Conservation (phyloP, 2,329 filamentous ascomycete genomes). For the Fusarium armeniacum region DNA sequence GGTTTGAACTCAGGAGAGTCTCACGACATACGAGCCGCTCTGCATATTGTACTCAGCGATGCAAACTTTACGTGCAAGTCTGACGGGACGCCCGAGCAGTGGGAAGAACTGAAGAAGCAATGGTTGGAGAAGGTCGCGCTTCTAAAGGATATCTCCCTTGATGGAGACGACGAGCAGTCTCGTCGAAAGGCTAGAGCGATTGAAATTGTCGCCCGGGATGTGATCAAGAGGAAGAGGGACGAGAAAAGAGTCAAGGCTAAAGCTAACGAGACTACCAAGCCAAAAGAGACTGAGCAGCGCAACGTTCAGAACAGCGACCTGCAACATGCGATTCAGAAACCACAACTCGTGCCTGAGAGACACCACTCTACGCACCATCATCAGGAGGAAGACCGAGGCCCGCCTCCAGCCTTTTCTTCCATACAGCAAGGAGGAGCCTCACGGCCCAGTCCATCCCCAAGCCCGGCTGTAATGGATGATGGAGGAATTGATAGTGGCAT, state of each 20-base stretch:
- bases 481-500: slow-evolving; percentile 43
- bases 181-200: slow-evolving; percentile 72
- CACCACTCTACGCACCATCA: slow-evolving; percentile 1
- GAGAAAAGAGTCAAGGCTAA: slow-evolving; percentile 60
- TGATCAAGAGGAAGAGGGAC: slow-evolving; percentile 81
- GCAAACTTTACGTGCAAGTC: slow-evolving; percentile 79
- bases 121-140: slow-evolving; percentile 74
- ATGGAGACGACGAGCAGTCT: slow-evolving; percentile 66
- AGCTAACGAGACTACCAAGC: slow-evolving; percentile 64
- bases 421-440: slow-evolving; percentile 1
- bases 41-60: slow-evolving; percentile 74
- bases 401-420: slow-evolving; percentile 6
- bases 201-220: slow-evolving; percentile 79
- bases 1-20: slow-evolving; percentile 61
- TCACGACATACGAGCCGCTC: slow-evolving; percentile 73
- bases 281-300: slow-evolving; percentile 4
- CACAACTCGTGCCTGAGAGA: background rate
- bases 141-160: slow-evolving; percentile 67
- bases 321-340: background rate
- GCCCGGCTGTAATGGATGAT: slow-evolving; percentile 32
- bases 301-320: slow-evolving; percentile 1
- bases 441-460: slow-evolving; percentile 37
- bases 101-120: slow-evolving; percentile 75
- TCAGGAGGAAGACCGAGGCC: slow-evolving; percentile 7
- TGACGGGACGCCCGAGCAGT: slow-evolving; percentile 79